Percentiles rank a stretch among this genome's conserved stretches.
Conservation (phyloP, 768 basidiomycete species). For the Obba rivulosa region DNA sequence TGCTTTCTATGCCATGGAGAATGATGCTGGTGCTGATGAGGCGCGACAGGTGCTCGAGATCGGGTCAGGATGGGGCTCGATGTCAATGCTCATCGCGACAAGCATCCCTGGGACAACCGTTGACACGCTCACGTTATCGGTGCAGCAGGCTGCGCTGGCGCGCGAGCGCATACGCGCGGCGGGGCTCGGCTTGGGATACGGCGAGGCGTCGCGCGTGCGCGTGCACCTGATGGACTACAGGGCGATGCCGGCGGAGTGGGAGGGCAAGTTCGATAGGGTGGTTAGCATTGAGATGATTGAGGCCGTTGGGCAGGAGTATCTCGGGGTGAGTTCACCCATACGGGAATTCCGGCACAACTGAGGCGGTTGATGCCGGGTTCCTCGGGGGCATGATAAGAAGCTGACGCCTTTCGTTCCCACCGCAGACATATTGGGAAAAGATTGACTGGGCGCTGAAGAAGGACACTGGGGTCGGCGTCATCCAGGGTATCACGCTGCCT, state of each 20-base stretch:
- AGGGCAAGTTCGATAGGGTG: constrained; percentile 59
- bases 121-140: constrained; percentile 69
- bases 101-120: constrained; percentile 51
- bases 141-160: constrained; percentile 57
- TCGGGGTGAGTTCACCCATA: constrained; percentile 34
- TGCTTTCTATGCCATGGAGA: not conserved
- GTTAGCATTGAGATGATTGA: constrained; percentile 79
- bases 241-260: constrained; percentile 57
- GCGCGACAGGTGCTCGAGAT: constrained; percentile 53
- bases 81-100: constrained; percentile 58
- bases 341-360: too few species aligned
- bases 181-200: constrained; percentile 29
- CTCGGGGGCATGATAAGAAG: too few species aligned
- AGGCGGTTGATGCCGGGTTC: too few species aligned
- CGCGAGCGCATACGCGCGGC: constrained; percentile 46
- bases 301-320: constrained; percentile 62
- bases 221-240: constrained; percentile 79
- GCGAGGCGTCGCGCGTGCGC: constrained; percentile 37
- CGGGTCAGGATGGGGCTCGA: constrained; percentile 75
- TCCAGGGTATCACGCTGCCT: constrained; percentile 73
- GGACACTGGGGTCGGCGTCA: constrained; percentile 54
- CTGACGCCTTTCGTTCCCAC: too few species aligned
- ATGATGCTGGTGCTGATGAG: not conserved
- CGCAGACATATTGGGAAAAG: constrained; percentile 46
- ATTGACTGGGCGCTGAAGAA: constrained; percentile 65